A percentile compares a stretch with the other conserved stretches of the same genome.
phyloP scores from a whole-genome alignment of 1,284 basidiomycete species.

The Papiliotrema laurentii region DNA sequence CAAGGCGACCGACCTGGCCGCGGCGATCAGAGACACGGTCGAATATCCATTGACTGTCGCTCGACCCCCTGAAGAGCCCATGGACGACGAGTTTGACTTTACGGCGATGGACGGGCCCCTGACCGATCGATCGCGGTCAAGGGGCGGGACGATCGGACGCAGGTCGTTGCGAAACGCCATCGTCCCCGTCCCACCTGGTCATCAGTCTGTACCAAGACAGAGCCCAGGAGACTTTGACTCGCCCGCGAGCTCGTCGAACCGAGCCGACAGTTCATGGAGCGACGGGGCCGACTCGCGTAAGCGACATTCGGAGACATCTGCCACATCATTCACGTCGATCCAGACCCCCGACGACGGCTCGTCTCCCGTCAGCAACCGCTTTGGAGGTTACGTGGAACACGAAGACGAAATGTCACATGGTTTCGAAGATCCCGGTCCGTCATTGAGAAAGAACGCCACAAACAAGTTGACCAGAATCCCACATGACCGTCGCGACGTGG shows the following conservation, averaged over 20 bases:
- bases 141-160: neutral
- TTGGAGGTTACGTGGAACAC: neutral
- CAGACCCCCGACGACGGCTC: neutral
- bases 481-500: neutral
- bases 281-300: slow-evolving; percentile 6
- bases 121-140: neutral
- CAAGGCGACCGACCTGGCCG: slow-evolving; percentile 40
- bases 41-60: neutral
- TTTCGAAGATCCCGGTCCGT: neutral
- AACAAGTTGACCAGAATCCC: neutral
- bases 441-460: neutral
- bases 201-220: slow-evolving; percentile 32
- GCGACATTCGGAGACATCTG: slow-evolving; percentile 2
- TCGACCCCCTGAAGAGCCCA: neutral
- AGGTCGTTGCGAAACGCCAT: neutral
- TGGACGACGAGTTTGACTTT: slow-evolving; percentile 1
- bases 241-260: slow-evolving; percentile 1
- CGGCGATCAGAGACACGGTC: slow-evolving; percentile 21
- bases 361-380: neutral
- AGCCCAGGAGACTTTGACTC: too few relatives aligned
- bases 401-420: neutral
- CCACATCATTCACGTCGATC: slow-evolving; percentile 1
- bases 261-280: neutral
- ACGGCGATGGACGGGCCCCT: too few relatives aligned
- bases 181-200: slow-evolving; percentile 10